These are phyloP conservation scores for Dujonia santamariae DNA, from an alignment of 1,139 yeast genomes.

Conservation along the genomic window DNA sequence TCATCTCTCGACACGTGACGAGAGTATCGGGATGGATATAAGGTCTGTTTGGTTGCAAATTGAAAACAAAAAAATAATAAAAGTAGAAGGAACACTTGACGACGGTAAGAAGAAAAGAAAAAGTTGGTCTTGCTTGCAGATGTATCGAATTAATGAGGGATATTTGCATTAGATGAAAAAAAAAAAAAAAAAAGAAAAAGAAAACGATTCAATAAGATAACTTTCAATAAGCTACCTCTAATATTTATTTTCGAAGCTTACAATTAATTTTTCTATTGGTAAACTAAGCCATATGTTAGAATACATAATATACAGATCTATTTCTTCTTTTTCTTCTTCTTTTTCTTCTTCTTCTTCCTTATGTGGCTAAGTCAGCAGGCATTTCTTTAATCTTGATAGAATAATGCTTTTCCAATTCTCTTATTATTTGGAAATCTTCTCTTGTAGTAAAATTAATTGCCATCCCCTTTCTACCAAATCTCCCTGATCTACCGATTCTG, in stretches of 20 bases:
- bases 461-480: slow-evolving; percentile 95
- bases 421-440: slow-evolving; percentile 58
- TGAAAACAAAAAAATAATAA: too few relatives aligned
- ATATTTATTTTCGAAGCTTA: too few relatives aligned
- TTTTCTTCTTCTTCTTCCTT: background rate
- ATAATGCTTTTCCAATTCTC: slow-evolving; percentile 75
- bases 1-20: too few relatives aligned
- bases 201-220: background rate
- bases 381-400: slow-evolving; percentile 77
- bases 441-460: slow-evolving; percentile 85
- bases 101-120: too few relatives aligned
- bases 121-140: too few relatives aligned
- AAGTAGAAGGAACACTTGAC: too few relatives aligned
- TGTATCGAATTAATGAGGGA: background rate
- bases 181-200: slow-evolving; percentile 2
- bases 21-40: background rate
- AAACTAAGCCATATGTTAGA: too few relatives aligned
- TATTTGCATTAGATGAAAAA: background rate
- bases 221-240: background rate
- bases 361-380: slow-evolving; percentile 63
- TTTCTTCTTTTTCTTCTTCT: background rate
- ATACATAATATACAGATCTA: background rate
- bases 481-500: slow-evolving; percentile 91
- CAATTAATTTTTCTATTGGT: too few relatives aligned
- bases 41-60: too few relatives aligned